A percentile compares a stretch with the other conserved stretches of the same genome.
Conservation (phyloP, 2,329 filamentous ascomycete species). For the Podosphaera leucotricha region DNA sequence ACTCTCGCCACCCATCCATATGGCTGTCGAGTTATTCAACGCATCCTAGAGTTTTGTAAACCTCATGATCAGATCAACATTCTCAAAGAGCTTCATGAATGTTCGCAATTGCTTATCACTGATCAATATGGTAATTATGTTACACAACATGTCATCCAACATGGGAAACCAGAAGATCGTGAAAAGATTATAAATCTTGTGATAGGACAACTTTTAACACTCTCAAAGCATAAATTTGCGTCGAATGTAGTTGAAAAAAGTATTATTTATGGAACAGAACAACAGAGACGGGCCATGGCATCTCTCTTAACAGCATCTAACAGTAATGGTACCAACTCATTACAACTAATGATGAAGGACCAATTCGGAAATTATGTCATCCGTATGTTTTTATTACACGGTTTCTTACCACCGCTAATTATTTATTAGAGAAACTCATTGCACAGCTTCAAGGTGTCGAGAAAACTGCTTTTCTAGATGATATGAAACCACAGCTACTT, state of each 20-base stretch:
- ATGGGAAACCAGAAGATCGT: slow-evolving; percentile 51
- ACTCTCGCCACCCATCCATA: slow-evolving; percentile 57
- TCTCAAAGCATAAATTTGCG: slow-evolving; percentile 88
- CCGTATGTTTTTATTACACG: slow-evolving; percentile 36
- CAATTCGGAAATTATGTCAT: slow-evolving; percentile 92
- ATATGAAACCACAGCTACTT: slow-evolving; percentile 37
- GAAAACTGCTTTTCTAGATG: slow-evolving; percentile 32
- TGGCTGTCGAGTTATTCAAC: slow-evolving; percentile 80
- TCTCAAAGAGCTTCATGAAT: slow-evolving; percentile 54
- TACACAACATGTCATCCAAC: slow-evolving; percentile 68
- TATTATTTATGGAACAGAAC: slow-evolving; percentile 43
- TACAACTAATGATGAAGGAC: slow-evolving; percentile 64
- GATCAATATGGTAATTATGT: slow-evolving; percentile 96
- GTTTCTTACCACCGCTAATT: slow-evolving; percentile 2
- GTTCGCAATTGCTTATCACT: slow-evolving; percentile 47
- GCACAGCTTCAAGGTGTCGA: slow-evolving; percentile 35
- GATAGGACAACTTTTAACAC: slow-evolving; percentile 42
- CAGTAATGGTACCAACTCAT: slow-evolving; percentile 41
- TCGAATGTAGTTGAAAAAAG: slow-evolving; percentile 96
- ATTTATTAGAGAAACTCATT: slow-evolving; percentile 53
- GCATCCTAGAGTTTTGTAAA: slow-evolving; percentile 66
- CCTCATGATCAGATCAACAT: slow-evolving; percentile 47
- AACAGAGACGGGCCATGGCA: slow-evolving; percentile 48
- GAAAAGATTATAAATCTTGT: slow-evolving; percentile 51
- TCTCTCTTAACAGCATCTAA: slow-evolving; percentile 33